Percentiles rank a stretch among this genome's conserved stretches.
Evolutionary conservation across 2,329 filamentous ascomycete species (phyloP).

Genomic region (Neonectria faginata): DNA sequence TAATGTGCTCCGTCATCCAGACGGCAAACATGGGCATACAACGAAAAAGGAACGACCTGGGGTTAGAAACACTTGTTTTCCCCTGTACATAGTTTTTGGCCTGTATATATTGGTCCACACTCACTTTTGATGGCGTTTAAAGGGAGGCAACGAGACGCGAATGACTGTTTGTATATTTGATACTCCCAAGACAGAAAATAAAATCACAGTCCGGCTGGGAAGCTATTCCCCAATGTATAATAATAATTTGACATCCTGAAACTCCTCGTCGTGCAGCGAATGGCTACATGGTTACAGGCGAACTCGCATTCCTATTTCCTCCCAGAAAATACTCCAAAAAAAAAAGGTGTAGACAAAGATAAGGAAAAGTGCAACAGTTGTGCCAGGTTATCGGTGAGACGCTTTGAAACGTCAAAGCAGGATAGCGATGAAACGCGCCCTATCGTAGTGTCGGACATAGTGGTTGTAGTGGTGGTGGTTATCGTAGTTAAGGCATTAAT

Average conservation of each 20-base stretch:
- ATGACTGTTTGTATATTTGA: conserved; percentile 40
- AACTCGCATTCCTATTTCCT: conserved; percentile 9
- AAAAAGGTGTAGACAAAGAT: conserved; percentile 14
- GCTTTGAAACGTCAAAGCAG: not conserved
- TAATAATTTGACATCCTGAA: conserved; percentile 36
- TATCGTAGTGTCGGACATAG: not conserved
- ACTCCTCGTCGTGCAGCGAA: conserved; percentile 38
- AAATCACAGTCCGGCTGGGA: conserved; percentile 20
- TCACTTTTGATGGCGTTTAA: conserved; percentile 37
- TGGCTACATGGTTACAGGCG: conserved; percentile 20
- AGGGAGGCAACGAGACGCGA: conserved; percentile 26
- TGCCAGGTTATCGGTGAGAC: conserved; percentile 29
- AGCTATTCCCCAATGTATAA: conserved; percentile 29
- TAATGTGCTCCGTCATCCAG: not conserved
- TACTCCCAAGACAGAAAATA: conserved; percentile 21
- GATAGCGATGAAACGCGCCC: not conserved
- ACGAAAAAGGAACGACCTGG: not conserved
- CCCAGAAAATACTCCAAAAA: conserved; percentile 20
- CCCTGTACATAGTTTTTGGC: conserved; percentile 37
- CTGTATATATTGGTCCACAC: conserved; percentile 32
- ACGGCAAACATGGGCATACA: not conserved
- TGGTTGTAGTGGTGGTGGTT: not conserved
- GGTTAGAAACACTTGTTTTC: conserved; percentile 3
- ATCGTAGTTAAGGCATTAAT: conserved; percentile 8
- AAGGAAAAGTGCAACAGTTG: conserved; percentile 39